phyloP scores from a whole-genome alignment of 192 early-diverging fungal species.

The Mortierella antarctica region DNA sequence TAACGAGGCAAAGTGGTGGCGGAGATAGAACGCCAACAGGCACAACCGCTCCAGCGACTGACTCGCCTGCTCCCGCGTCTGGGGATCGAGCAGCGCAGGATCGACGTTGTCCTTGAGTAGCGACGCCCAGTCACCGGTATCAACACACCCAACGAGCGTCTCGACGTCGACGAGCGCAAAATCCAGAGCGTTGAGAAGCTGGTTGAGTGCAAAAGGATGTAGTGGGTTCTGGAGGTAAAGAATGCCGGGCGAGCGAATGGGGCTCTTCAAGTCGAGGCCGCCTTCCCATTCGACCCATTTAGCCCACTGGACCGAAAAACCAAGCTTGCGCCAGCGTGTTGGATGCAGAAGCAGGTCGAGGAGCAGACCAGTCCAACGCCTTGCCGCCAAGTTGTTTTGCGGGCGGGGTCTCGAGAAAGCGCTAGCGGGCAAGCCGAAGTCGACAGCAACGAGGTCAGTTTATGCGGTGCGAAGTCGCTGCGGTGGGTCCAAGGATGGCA shows the following conservation, averaged over 20 bases:
- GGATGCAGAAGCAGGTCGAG: constrained; percentile 34
- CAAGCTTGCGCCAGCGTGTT: constrained; percentile 34
- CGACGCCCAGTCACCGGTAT: constrained; percentile 42
- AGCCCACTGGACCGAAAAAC: constrained; percentile 36
- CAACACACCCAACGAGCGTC: constrained; percentile 39
- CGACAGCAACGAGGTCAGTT: no score
- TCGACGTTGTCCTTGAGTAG: constrained; percentile 15
- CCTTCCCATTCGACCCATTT: constrained; percentile 51
- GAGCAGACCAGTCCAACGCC: constrained; percentile 12
- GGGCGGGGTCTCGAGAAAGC: constrained; percentile 17
- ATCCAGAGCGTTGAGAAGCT: constrained; percentile 25
- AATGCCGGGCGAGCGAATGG: constrained; percentile 29
- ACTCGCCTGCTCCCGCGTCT: constrained; percentile 17
- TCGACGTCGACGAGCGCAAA: constrained; percentile 32
- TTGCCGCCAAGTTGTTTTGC: constrained; percentile 15
- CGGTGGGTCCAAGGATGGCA: not conserved
- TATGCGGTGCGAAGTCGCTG: not conserved
- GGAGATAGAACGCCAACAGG: constrained; percentile 43
- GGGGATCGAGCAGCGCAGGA: not conserved
- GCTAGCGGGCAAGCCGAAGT: not conserved
- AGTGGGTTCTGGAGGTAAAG: constrained; percentile 46
- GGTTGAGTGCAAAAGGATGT: constrained; percentile 26
- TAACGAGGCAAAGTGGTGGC: constrained; percentile 14
- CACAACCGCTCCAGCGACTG: constrained; percentile 36
- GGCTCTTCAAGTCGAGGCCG: constrained; percentile 30